phyloP scores from a whole-genome alignment of 2,329 filamentous ascomycete species.

The Fusarium equiseti region DNA sequence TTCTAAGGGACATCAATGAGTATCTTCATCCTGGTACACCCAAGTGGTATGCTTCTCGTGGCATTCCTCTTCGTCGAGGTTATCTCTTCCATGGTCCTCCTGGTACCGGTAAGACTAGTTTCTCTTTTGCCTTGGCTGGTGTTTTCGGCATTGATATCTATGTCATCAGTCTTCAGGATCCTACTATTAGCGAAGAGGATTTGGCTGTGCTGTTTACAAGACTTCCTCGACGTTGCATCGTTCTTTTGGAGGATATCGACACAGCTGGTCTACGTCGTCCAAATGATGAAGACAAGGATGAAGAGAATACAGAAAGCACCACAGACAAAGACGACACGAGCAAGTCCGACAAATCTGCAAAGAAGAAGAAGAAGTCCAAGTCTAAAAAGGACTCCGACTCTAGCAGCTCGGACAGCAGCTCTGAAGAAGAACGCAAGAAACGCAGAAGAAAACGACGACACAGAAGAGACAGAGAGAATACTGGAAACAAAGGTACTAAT shows the following conservation, averaged over 20 bases:
- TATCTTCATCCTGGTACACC: conserved; percentile 78
- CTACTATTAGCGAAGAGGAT: conserved; percentile 71
- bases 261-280: conserved; percentile 69
- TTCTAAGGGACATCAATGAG: conserved; percentile 80
- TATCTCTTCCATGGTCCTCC: conserved; percentile 84
- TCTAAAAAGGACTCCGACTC: conserved; percentile 47
- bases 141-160: conserved; percentile 76
- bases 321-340: conserved; percentile 7
- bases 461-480: conserved; percentile 35
- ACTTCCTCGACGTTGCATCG: conserved; percentile 72
- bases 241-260: conserved; percentile 78
- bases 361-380: conserved; percentile 44
- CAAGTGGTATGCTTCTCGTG: conserved; percentile 79
- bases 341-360: conserved; percentile 20
- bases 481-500: conserved; percentile 41
- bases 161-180: conserved; percentile 68
- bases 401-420: conserved; percentile 42
- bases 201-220: conserved; percentile 69
- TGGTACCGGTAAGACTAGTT: conserved; percentile 78
- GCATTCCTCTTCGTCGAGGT: conserved; percentile 80
- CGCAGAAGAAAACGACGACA: conserved; percentile 38
- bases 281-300: conserved; percentile 48
- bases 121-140: conserved; percentile 74
- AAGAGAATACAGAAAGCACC: conserved; percentile 31
- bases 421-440: conserved; percentile 39